These are phyloP conservation scores for Microdochium bolleyi DNA, from an alignment of 2,329 filamentous ascomycete species.

Conservation along the genomic window DNA sequence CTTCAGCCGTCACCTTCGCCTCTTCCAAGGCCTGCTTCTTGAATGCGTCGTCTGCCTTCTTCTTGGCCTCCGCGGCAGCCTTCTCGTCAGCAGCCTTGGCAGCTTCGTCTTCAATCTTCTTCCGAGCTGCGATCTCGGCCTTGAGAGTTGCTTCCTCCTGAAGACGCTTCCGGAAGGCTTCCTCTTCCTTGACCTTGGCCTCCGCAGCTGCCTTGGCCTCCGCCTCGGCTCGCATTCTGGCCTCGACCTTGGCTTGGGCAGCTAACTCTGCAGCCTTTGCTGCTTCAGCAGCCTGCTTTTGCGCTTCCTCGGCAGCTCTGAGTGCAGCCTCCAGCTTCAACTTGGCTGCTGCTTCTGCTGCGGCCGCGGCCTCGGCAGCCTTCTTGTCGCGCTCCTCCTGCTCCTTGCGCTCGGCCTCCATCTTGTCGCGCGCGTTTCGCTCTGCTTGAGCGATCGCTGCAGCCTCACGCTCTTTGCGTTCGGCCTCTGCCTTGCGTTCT, in stretches of 20 bases:
- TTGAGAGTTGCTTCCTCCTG: conserved; percentile 25
- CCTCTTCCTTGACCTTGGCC: conserved; percentile 16
- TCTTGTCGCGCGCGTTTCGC: conserved; percentile 21
- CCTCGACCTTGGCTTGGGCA: conserved; percentile 10
- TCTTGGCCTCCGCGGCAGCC: conserved; percentile 42
- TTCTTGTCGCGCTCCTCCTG: conserved; percentile 35
- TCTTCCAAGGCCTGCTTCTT: conserved; percentile 40
- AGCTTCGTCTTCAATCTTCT: conserved; percentile 31
- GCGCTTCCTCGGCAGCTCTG: conserved; percentile 35
- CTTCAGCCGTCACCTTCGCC: conserved; percentile 34
- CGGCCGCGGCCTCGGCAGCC: conserved; percentile 33
- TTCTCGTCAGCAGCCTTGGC: conserved; percentile 28
- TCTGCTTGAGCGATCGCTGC: conserved; percentile 25
- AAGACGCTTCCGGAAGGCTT: conserved; percentile 13
- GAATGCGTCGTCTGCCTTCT: conserved; percentile 48
- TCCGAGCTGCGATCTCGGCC: conserved; percentile 29
- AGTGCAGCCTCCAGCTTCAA: conserved; percentile 31
- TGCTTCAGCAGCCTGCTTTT: conserved; percentile 15
- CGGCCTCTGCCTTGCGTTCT: conserved; percentile 27
- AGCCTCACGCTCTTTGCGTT: conserved; percentile 19
- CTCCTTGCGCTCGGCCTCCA: conserved; percentile 24
- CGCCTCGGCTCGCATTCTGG: neutral
- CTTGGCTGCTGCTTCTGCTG: conserved; percentile 40
- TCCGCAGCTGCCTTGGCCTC: conserved; percentile 4
- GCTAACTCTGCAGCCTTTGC: conserved; percentile 18